Evolutionary conservation across 257 asterid species (phyloP).

Genomic region (Solanum sejunctum): DNA sequence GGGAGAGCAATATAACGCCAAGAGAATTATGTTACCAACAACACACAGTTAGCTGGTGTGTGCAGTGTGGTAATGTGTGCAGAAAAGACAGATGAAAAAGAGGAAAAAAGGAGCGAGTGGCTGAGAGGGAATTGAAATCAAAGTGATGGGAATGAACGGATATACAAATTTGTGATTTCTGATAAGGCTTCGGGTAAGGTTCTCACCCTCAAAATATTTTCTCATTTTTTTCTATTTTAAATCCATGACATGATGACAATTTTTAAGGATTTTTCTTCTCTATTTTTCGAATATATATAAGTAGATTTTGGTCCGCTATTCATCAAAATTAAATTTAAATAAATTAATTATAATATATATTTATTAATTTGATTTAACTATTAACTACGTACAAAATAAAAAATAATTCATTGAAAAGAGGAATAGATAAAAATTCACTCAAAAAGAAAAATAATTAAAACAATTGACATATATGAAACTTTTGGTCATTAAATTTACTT

Average conservation of each 20-base stretch:
- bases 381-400: too few species aligned
- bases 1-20: not conserved
- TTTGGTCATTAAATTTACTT: too few species aligned
- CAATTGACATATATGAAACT: too few species aligned
- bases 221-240: not conserved
- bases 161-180: not conserved
- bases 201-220: not conserved
- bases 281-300: not conserved
- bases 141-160: not conserved
- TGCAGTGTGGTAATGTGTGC: not conserved
- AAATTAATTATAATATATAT: too few species aligned
- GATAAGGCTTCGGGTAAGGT: slow-evolving; percentile 8
- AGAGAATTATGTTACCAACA: not conserved
- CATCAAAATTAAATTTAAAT: too few species aligned
- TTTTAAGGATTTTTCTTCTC: not conserved
- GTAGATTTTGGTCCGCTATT: too few species aligned
- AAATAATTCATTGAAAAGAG: too few species aligned
- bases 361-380: too few species aligned
- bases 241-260: not conserved
- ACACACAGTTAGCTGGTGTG: not conserved
- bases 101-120: not conserved
- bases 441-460: too few species aligned
- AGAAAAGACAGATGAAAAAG: not conserved
- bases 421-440: too few species aligned
- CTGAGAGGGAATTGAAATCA: slow-evolving; percentile 6